Evolutionary conservation across 2,329 filamentous ascomycete species (phyloP).

Genomic region (Xylariaceae sp.): DNA sequence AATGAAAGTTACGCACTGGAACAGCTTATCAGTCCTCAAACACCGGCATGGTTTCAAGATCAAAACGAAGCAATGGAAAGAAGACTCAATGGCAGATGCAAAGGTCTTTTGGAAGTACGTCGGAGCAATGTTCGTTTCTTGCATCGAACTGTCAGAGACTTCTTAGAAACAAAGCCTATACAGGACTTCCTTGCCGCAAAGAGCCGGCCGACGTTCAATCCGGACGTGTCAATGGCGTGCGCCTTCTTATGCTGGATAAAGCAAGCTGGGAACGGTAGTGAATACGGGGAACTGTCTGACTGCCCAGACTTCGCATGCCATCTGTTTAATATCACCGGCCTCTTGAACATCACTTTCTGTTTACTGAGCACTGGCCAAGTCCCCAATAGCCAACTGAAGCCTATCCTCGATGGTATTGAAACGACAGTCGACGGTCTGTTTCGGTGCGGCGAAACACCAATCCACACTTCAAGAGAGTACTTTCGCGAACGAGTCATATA

Average conservation of each 20-base stretch:
- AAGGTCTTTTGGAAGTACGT: constrained; percentile 8
- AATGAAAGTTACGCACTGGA: constrained; percentile 8
- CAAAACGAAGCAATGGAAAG: constrained; percentile 1
- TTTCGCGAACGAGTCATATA: no score
- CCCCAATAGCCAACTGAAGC: no score
- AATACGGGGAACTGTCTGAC: no score
- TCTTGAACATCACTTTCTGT: no score
- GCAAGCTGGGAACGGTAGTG: no score
- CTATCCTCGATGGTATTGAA: no score
- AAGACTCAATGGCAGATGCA: constrained; percentile 7
- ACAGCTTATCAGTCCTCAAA: background rate
- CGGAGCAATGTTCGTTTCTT: constrained; percentile 7
- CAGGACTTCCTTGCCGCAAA: constrained; percentile 4
- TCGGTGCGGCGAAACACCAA: no score
- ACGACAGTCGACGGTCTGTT: no score
- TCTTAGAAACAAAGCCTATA: constrained; percentile 3
- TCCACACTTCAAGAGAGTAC: no score
- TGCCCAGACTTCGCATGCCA: no score
- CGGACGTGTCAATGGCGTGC: constrained; percentile 7
- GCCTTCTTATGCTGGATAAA: constrained; percentile 6
- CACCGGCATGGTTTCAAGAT: background rate
- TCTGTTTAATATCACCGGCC: no score
- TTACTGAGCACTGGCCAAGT: no score
- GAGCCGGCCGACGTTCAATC: constrained; percentile 9
- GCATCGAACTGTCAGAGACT: constrained; percentile 11